Percentiles rank a stretch among this genome's conserved stretches.
phyloP scores from a whole-genome alignment of 257 asterid genomes.

The Petunia secreta region DNA sequence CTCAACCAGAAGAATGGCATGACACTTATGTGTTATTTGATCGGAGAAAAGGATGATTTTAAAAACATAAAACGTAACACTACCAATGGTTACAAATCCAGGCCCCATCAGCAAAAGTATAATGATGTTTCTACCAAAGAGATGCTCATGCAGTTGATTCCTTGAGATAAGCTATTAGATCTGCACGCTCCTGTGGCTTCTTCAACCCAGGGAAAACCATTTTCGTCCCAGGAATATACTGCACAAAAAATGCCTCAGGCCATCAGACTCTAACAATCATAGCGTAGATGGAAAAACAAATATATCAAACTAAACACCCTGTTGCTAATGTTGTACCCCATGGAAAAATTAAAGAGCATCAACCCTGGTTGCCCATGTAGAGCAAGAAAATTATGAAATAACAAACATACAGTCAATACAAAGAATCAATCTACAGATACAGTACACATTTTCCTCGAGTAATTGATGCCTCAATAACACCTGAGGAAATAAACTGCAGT shows the following conservation, averaged over 20 bases:
- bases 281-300: neutral
- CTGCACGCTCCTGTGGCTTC: conserved; percentile 92
- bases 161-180: conserved; percentile 87
- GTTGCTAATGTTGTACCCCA: neutral
- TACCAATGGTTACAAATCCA: conserved; percentile 3
- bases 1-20: conserved; percentile 19
- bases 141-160: conserved; percentile 64
- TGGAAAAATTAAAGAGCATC: neutral
- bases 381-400: neutral
- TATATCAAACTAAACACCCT: neutral
- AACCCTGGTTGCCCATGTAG: neutral
- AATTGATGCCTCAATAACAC: neutral
- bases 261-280: neutral
- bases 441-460: neutral
- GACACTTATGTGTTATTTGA: conserved; percentile 5
- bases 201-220: conserved; percentile 99
- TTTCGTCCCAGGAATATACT: conserved; percentile 96
- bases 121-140: neutral
- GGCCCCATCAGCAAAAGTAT: conserved; percentile 11
- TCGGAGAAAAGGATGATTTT: neutral
- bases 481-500: neutral
- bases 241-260: conserved; percentile 30
- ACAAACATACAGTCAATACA: neutral
- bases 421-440: neutral
- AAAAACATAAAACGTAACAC: neutral